Evolutionary conservation across 2,329 filamentous ascomycete species (phyloP).

Genomic region (Fusarium acutatum): DNA sequence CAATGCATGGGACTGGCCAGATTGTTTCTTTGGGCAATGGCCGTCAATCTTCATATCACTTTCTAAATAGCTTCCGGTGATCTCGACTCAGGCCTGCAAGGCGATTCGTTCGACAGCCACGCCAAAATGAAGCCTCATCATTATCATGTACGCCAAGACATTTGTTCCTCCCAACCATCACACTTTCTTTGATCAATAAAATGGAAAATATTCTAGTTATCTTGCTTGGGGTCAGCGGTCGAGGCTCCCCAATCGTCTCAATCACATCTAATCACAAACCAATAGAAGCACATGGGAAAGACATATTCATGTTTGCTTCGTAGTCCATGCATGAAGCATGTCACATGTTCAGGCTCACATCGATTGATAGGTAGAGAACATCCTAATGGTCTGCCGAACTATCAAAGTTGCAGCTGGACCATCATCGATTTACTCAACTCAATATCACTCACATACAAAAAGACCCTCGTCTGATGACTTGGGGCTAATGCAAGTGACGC

Average conservation of each 20-base stretch:
- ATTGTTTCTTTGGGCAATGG: not conserved
- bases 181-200: not conserved
- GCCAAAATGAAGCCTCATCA: conserved; percentile 10
- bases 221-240: not conserved
- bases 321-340: conserved; percentile 13
- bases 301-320: not conserved
- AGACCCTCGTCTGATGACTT: conserved; percentile 33
- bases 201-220: not conserved
- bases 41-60: not conserved
- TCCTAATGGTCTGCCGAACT: not conserved
- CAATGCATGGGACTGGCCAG: not conserved
- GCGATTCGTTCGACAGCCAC: conserved; percentile 3
- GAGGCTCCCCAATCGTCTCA: conserved; percentile 1
- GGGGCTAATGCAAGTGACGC: conserved; percentile 42
- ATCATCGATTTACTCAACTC: not conserved
- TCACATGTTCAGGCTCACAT: not conserved
- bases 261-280: conserved; percentile 9
- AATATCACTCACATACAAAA: conserved; percentile 8
- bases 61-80: not conserved
- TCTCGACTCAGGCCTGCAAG: not conserved
- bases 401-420: not conserved
- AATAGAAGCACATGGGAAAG: not conserved
- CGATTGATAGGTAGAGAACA: not conserved
- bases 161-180: not conserved
- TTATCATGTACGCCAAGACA: conserved; percentile 3